Conservation (phyloP, 176 grass and related monocot species). For the Phragmites australis region DNA sequence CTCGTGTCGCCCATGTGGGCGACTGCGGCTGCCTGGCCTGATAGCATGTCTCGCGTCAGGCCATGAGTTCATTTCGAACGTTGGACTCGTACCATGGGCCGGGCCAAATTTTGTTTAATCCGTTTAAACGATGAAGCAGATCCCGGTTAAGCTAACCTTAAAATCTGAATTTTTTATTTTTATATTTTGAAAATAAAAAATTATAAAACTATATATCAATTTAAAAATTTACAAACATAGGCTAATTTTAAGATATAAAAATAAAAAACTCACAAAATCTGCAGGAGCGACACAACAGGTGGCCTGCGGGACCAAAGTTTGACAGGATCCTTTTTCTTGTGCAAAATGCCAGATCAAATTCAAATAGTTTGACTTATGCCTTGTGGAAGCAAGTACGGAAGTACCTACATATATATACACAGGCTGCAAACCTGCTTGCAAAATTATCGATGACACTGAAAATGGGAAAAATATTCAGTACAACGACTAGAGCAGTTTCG, state of each 20-base stretch:
- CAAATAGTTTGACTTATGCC: neutral
- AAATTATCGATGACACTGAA: neutral
- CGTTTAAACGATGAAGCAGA: too few species aligned
- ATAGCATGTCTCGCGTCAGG: neutral
- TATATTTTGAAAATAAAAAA: too few species aligned
- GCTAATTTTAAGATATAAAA: too few species aligned
- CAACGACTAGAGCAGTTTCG: neutral
- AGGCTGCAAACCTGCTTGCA: neutral
- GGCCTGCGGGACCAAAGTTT: neutral
- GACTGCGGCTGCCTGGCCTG: neutral
- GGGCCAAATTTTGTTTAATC: neutral
- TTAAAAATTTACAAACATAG: too few species aligned
- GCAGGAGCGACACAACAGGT: too few species aligned
- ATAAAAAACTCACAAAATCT: too few species aligned
- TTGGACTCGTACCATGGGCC: neutral
- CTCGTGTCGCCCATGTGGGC: neutral
- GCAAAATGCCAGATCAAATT: neutral
- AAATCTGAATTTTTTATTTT: too few species aligned
- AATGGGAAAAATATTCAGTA: neutral
- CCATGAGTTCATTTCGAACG: neutral
- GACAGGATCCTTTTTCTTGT: neutral
- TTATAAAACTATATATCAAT: too few species aligned
- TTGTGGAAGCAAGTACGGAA: neutral
- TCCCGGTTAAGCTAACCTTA: too few species aligned
- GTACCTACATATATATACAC: neutral